Base-by-base conservation (phyloP, 768 basidiomycete species). In the Russula lepida region DNA sequence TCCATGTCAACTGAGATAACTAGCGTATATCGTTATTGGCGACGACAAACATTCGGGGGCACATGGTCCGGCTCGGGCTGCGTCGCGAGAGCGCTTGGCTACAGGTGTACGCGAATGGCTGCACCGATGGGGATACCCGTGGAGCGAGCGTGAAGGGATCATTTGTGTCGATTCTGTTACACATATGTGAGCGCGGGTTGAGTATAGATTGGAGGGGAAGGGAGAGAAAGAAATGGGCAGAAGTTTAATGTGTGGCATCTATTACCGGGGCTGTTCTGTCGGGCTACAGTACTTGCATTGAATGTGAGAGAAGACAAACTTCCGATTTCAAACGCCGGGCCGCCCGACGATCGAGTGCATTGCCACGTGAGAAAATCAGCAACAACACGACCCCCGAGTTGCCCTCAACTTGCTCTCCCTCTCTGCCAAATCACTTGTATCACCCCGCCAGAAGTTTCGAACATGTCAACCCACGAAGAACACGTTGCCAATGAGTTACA, bases 1-100 rank as follows among this genome's bases (percentile, higher is more conserved):
- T 47, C 6, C 39, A 33, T 53, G 25, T 39, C 53, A 11, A 35
- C 50, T 52, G 50, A 43, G 35, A 52, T 17, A 32, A 41, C 57
- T 66, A 89, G 93, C 90, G 6, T 99, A 89, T 71, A 75, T 92
- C 21, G 79, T 99, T 47, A 91, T 98, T 6, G 95, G 97, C 21
- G 93, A 98, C 74, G 92, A 95, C 73, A 95, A 94, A 73, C 95
- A 98, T 71, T 92, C 91, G 0, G 95, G 90, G 2, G 88, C 85
- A n/a, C 92, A 95, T 69, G 92, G 95, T 68, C 75, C 81, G 4
- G 82, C 78, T 13, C 81, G 93, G 41, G 92, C 92, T 28, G 84
- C 91, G 3, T 91, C 91, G 8, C 85, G 90, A 55, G 81, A 84
- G 25, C 85, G 95, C 12, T 79, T 98, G 6, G 89, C 90, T 13